Percentiles rank a stretch among this genome's conserved stretches.
phyloP scores from a whole-genome alignment of 805 yeast species.

The Brettanomyces sp. region DNA sequence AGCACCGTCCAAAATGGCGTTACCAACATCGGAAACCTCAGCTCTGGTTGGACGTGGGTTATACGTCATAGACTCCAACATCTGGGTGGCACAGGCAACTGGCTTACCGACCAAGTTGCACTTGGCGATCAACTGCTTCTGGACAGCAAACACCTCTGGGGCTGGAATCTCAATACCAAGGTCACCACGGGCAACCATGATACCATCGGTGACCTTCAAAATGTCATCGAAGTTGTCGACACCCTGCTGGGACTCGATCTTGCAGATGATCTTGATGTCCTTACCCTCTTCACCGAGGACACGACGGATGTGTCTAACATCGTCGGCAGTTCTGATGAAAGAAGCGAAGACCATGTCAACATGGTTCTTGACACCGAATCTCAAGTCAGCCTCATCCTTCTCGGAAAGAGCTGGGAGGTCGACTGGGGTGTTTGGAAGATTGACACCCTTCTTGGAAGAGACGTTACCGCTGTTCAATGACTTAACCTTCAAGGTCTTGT shows the following conservation, averaged over 20 bases:
- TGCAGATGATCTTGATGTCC: constrained; percentile 91
- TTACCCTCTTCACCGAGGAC: constrained; percentile 96
- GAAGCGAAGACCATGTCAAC: constrained; percentile 99
- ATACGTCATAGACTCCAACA: constrained; percentile 99
- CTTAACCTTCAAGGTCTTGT: constrained; percentile 70
- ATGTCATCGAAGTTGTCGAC: constrained; percentile 98
- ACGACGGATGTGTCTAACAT: constrained; percentile 80
- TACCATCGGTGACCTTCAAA: constrained; percentile 92
- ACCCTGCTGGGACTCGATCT: constrained; percentile 99
- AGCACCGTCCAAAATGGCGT: constrained; percentile 98
- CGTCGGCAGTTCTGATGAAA: constrained; percentile 90
- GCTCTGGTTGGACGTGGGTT: constrained; percentile 99
- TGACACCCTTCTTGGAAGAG: constrained; percentile 97
- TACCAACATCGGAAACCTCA: constrained; percentile 98
- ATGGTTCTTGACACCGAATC: constrained; percentile 93
- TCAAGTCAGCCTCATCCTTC: constrained; percentile 87
- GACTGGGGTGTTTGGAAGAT: constrained; percentile 97
- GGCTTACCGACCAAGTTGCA: constrained; percentile 99
- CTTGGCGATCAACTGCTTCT: constrained; percentile 97
- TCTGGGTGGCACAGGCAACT: constrained; percentile 98
- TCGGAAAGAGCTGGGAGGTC: constrained; percentile 97
- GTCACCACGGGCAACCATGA: constrained; percentile 99
- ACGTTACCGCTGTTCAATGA: constrained; percentile 93
- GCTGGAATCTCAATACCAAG: constrained; percentile 99
- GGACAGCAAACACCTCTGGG: constrained; percentile 96